Evolutionary conservation across 179 eudicot species (phyloP).

Genomic region (Silene noctiflora): DNA sequence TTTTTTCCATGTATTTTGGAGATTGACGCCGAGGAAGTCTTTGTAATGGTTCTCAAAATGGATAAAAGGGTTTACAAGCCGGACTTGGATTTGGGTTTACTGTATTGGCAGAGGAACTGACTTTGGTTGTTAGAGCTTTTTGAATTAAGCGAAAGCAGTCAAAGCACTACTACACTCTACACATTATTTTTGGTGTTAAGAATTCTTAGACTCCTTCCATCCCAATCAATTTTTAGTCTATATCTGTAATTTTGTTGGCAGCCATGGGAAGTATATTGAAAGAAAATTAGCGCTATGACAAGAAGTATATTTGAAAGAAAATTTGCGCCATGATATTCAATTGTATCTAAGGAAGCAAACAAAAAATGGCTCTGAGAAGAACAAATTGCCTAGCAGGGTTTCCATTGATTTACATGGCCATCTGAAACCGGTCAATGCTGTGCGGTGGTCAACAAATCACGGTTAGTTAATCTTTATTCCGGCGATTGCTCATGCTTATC

Average conservation of each 20-base stretch:
- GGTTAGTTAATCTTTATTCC: conserved; percentile 44
- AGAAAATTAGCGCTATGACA: conserved; percentile 45
- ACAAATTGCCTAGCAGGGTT: conserved; percentile 34
- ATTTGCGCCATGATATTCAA: conserved; percentile 44
- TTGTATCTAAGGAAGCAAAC: conserved; percentile 41
- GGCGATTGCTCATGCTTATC: not conserved
- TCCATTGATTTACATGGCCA: conserved; percentile 57
- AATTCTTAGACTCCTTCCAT: no score
- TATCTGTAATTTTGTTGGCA: conserved; percentile 22
- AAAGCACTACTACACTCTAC: no score
- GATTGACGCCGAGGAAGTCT: not conserved
- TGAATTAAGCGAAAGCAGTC: no score
- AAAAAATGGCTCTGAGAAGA: conserved; percentile 19
- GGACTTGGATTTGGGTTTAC: no score
- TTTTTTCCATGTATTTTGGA: not conserved
- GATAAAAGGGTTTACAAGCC: no score
- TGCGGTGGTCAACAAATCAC: conserved; percentile 68
- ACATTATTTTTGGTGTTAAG: no score
- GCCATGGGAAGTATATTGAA: conserved; percentile 57
- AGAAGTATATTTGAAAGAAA: conserved; percentile 46
- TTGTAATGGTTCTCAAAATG: not conserved
- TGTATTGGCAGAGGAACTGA: no score
- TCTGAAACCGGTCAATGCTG: conserved; percentile 58
- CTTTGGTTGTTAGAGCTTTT: no score
- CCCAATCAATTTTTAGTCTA: not conserved